Percentiles rank a stretch among this genome's conserved stretches.
Conservation (phyloP, 2,329 filamentous ascomycete species). For the Trichoderma polysporum region DNA sequence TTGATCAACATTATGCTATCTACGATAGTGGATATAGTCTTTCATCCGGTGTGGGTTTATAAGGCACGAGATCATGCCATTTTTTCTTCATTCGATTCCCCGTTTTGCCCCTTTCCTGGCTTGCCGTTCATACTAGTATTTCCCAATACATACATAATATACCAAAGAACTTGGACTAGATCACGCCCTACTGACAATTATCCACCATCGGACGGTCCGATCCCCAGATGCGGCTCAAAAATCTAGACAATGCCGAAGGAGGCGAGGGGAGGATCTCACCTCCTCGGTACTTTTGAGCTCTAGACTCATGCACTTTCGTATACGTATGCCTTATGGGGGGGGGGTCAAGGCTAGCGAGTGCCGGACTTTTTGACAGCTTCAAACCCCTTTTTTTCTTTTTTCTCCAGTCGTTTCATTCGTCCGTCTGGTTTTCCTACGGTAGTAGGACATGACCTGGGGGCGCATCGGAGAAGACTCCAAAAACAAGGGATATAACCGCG, state of each 20-base stretch:
- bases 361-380: not conserved
- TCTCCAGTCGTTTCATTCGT: not conserved
- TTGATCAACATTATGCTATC: not conserved
- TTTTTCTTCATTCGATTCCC: not conserved
- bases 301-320: not conserved
- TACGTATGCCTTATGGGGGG: not conserved
- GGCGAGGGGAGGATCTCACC: not conserved
- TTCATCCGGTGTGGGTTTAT: not conserved
- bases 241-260: conserved; percentile 1
- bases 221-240: conserved; percentile 8
- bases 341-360: not conserved
- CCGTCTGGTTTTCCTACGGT: no score
- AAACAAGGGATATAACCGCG: not conserved
- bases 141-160: not conserved
- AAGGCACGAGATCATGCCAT: not conserved
- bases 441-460: conserved; percentile 6
- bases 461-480: not conserved
- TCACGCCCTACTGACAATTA: no score
- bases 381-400: not conserved
- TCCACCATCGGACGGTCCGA: not conserved
- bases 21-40: not conserved
- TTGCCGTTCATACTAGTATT: not conserved
- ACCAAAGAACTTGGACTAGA: not conserved
- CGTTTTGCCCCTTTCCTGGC: not conserved
- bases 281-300: not conserved